phyloP scores from a whole-genome alignment of 1,284 basidiomycete species.

The Malassezia yamatoensis region DNA sequence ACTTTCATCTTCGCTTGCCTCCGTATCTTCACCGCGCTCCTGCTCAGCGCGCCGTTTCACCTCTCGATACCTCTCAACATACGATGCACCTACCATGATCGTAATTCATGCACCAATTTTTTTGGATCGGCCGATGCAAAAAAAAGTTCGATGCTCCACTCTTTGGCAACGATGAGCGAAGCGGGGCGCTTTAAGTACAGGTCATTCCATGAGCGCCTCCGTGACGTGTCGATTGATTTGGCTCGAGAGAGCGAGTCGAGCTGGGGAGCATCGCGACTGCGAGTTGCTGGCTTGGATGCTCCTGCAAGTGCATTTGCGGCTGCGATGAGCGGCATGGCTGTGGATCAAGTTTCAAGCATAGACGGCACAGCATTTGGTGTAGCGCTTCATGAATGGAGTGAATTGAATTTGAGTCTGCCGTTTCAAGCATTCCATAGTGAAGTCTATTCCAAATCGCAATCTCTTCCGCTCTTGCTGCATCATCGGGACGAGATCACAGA shows the following conservation, averaged over 20 bases:
- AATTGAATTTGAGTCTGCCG: slow-evolving; percentile 43
- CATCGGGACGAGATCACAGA: slow-evolving; percentile 28
- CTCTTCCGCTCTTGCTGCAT: slow-evolving; percentile 41
- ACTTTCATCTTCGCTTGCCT: slow-evolving; percentile 27
- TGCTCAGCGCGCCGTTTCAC: slow-evolving; percentile 42
- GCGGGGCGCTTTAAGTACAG: slow-evolving; percentile 31
- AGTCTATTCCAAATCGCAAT: slow-evolving; percentile 26
- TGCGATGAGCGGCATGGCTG: slow-evolving; percentile 4
- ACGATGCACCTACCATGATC: slow-evolving; percentile 36
- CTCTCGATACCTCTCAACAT: slow-evolving; percentile 39
- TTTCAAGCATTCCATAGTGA: slow-evolving; percentile 31
- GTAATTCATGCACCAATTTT: slow-evolving; percentile 8
- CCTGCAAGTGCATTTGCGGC: slow-evolving; percentile 11
- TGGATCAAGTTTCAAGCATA: slow-evolving; percentile 19
- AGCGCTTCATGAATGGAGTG: slow-evolving; percentile 37
- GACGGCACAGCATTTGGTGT: slow-evolving; percentile 22
- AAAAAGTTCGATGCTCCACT: slow-evolving; percentile 8
- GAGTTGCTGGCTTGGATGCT: slow-evolving; percentile 28
- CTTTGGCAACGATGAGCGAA: slow-evolving; percentile 14
- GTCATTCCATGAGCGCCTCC: slow-evolving; percentile 46
- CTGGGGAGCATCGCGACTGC: slow-evolving; percentile 19
- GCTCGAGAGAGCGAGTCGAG: slow-evolving; percentile 17
- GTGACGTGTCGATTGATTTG: slow-evolving; percentile 36
- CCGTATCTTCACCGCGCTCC: slow-evolving; percentile 16
- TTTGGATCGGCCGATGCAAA: not conserved